These are phyloP conservation scores for Firmiana major DNA, from an alignment of 345 rosid genomes.

Conservation along the genomic window DNA sequence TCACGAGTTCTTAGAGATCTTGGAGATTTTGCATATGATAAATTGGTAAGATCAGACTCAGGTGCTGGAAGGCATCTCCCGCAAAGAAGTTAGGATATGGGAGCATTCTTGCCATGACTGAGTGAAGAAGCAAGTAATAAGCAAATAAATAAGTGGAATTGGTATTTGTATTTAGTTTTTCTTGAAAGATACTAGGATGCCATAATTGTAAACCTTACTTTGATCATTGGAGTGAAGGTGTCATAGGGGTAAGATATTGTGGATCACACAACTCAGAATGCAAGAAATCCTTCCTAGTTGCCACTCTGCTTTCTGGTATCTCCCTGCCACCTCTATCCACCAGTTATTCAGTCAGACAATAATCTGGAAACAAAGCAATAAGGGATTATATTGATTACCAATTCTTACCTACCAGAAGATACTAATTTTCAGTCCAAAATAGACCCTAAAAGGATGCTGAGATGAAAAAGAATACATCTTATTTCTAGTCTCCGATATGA, in stretches of 20 bases:
- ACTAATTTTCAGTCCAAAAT: constrained; percentile 3
- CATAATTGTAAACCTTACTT: constrained; percentile 29
- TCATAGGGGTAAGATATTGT: constrained; percentile 33
- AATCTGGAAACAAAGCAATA: constrained; percentile 29
- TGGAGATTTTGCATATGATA: constrained; percentile 22
- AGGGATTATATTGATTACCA: constrained; percentile 7
- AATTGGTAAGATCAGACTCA: constrained; percentile 29
- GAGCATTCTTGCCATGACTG: constrained; percentile 42
- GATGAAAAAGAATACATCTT: neutral
- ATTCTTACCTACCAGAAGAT: neutral
- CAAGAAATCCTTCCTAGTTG: constrained; percentile 22
- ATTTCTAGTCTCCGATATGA: neutral
- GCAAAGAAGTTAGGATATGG: constrained; percentile 26
- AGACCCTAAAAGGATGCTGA: neutral
- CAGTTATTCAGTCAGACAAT: constrained; percentile 29
- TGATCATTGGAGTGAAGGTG: constrained; percentile 45
- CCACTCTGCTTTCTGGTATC: constrained; percentile 21
- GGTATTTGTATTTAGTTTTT: neutral
- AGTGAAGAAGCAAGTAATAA: constrained; percentile 1
- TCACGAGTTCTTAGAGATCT: constrained; percentile 27
- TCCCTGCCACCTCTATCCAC: constrained; percentile 26
- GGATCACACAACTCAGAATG: constrained; percentile 26
- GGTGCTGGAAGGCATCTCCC: constrained; percentile 32
- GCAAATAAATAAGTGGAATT: constrained; percentile 3
- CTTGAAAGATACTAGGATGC: constrained; percentile 5